Evolutionary conservation across 345 rosid species (phyloP), one percentile per base, ranked within the genome.

Genomic region (Noccaea bulbosa): DNA sequence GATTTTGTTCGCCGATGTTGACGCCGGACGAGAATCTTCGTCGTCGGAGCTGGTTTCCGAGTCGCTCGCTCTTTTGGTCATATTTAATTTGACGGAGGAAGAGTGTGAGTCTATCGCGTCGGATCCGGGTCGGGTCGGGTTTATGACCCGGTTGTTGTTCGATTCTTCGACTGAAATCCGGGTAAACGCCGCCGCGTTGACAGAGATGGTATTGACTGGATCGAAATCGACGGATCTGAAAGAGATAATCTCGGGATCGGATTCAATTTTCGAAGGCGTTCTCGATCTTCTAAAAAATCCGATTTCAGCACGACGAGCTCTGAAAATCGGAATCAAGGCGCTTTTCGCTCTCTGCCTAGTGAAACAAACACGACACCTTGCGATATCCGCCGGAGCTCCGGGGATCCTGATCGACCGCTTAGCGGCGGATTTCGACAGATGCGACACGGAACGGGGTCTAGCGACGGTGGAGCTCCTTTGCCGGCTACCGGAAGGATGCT

Each of bases 391-490:
- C 49, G 96, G 99, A 1, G 95, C 93, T 0, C 84, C 85, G 15
- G 93, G 76, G 79, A 75, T 80, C 0, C 17, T 91, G 11, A 75
- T 87, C 7, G 98, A 91, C 78, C 82, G 91, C 2, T 62, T 91
- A 20, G 79, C 95, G 14, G 79, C 90, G 11, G 98, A 88, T 50
- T 84, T 86, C 72, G 99, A 88, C 34, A 85, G 87, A 40, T 85
- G 92, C 53, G 98, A 91, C 50, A 91, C 97, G 2, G 98, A 94
- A 75, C 58, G 98, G 38, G 96, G 86, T 10, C 56, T 94, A 73
- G 97, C 98, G 8, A 87, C 97, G 45, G 81, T 87, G 60, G 99
- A 94, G 85, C 81, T 94, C 5, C 81, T 94, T 0, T 89, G 98
- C 70, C 83, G 99, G 60, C 70, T 89, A 4, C 89, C 95, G 14